Percentiles rank a stretch among this genome's conserved stretches.
These are phyloP conservation scores for Fusarium globosum DNA, from an alignment of 2,329 filamentous ascomycete species.

Conservation along the genomic window DNA sequence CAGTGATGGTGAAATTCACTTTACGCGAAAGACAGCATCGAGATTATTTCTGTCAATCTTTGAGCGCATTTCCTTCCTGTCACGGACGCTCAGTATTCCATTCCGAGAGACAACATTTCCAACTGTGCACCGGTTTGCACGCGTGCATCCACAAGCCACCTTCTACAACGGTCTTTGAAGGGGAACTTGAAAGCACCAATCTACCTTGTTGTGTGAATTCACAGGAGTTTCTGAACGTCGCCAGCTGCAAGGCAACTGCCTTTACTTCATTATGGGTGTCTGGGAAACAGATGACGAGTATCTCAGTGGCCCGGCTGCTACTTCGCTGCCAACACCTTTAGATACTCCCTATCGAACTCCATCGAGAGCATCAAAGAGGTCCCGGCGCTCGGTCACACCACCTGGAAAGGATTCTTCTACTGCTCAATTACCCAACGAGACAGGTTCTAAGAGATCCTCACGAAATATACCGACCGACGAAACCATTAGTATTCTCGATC, in stretches of 20 bases:
- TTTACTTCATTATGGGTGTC: constrained; percentile 58
- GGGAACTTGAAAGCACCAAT: not conserved
- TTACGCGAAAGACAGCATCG: not conserved
- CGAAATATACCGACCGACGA: constrained; percentile 74
- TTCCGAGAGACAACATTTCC: constrained; percentile 6
- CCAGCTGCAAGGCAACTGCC: not conserved
- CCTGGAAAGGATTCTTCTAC: constrained; percentile 69
- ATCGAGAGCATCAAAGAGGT: constrained; percentile 71
- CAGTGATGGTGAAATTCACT: constrained; percentile 17
- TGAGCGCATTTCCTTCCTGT: constrained; percentile 1
- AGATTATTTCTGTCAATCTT: constrained; percentile 11
- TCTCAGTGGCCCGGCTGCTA: constrained; percentile 62
- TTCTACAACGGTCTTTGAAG: not conserved
- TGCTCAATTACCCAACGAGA: constrained; percentile 58
- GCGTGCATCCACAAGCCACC: constrained; percentile 1
- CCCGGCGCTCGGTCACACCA: constrained; percentile 75
- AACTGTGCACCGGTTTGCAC: constrained; percentile 35
- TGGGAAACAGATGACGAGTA: constrained; percentile 75
- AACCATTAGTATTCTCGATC: constrained; percentile 80
- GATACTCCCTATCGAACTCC: constrained; percentile 79
- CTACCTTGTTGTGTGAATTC: not conserved
- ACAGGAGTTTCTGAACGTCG: not conserved
- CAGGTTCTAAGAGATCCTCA: constrained; percentile 62
- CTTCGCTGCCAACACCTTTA: constrained; percentile 74
- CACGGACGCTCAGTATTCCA: not conserved